These are phyloP conservation scores for Parastagonospora nodorum DNA, from an alignment of 2,329 filamentous ascomycete species.

Conservation along the genomic window DNA sequence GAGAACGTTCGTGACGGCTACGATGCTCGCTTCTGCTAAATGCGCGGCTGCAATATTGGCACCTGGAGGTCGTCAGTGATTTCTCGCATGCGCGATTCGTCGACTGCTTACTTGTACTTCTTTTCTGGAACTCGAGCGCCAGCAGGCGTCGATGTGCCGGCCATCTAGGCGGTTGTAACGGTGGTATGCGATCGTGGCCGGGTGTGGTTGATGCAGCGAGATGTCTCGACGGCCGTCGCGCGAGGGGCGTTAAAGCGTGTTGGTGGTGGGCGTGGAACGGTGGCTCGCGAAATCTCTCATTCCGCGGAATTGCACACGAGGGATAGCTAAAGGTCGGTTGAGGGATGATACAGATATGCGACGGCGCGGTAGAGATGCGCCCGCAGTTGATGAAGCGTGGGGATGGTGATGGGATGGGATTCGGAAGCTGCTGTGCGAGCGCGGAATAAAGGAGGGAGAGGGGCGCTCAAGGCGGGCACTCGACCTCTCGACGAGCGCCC, in stretches of 20 bases:
- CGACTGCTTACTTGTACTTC: slow-evolving; percentile 75
- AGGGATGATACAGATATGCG: background rate
- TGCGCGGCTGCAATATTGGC: slow-evolving; percentile 96
- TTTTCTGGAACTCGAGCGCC: slow-evolving; percentile 80
- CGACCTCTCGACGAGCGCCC: background rate
- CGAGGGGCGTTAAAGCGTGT: slow-evolving; percentile 45
- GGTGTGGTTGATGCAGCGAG: slow-evolving; percentile 18
- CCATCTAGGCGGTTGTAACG: slow-evolving; percentile 58
- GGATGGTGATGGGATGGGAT: slow-evolving; percentile 15
- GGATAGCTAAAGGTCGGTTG: background rate
- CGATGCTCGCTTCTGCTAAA: slow-evolving; percentile 98
- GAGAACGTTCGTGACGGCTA: slow-evolving; percentile 94
- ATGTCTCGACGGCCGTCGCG: slow-evolving; percentile 35
- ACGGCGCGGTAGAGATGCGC: slow-evolving; percentile 18
- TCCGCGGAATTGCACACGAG: background rate
- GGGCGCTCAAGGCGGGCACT: background rate
- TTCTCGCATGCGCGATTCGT: background rate
- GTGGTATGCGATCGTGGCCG: slow-evolving; percentile 5
- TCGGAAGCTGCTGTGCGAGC: background rate
- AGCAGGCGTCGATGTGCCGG: slow-evolving; percentile 69
- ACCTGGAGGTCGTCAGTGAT: slow-evolving; percentile 79
- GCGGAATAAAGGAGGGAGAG: background rate
- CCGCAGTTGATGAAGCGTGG: slow-evolving; percentile 34
- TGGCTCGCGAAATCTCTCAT: background rate
- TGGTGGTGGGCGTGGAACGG: background rate